phyloP scores from a whole-genome alignment of 345 rosid genomes.

The Camelina neglecta region DNA sequence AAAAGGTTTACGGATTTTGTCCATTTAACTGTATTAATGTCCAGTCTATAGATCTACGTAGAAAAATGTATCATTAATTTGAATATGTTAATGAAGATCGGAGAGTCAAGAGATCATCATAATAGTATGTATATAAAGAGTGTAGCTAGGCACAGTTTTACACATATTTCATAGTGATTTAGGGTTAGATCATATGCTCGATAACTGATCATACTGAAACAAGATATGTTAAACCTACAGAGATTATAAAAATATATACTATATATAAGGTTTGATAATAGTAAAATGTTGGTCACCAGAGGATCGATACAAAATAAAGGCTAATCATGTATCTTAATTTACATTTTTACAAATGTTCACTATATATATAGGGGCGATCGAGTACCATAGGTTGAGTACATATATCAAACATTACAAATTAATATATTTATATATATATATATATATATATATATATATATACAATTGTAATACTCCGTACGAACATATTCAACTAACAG shows the following conservation, averaged over 20 bases:
- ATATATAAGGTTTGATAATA: neutral
- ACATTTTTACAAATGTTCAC: no score
- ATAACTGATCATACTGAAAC: neutral
- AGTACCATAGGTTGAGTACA: neutral
- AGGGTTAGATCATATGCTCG: neutral
- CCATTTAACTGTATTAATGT: neutral
- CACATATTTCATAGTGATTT: neutral
- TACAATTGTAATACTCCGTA: neutral
- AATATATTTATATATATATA: neutral
- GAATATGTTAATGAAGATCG: neutral
- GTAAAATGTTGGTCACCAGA: neutral
- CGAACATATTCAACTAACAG: neutral
- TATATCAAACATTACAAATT: neutral
- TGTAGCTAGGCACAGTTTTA: neutral
- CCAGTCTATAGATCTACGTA: neutral
- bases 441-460: neutral
- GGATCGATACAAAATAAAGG: neutral
- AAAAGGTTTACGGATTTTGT: constrained; percentile 10
- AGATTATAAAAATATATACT: neutral
- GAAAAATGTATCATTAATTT: neutral
- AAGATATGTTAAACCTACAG: neutral
- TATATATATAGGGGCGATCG: neutral
- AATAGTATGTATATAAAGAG: no score
- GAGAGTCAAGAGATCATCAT: neutral
- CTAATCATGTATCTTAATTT: no score